These are phyloP conservation scores for Pisolithus microcarpus DNA, from an alignment of 768 basidiomycete genomes.

Conservation along the genomic window DNA sequence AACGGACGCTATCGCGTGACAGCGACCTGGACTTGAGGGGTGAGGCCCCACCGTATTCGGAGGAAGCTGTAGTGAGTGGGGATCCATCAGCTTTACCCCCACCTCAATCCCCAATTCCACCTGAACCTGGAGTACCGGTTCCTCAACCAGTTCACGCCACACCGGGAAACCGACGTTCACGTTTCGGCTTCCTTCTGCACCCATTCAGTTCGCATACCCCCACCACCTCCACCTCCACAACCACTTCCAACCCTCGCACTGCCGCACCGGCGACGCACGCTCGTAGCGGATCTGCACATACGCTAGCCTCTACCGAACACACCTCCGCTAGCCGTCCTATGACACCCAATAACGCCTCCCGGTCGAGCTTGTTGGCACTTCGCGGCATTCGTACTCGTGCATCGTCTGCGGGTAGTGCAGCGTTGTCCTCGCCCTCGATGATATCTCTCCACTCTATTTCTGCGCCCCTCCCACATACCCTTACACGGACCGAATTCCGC, in stretches of 20 bases:
- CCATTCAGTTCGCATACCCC: constrained; percentile 28
- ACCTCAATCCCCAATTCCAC: background rate
- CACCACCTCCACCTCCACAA: constrained; percentile 13
- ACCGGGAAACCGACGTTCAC: constrained; percentile 32
- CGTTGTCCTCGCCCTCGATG: constrained; percentile 53
- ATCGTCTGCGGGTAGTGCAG: constrained; percentile 21
- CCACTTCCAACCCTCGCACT: constrained; percentile 8
- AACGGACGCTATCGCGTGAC: constrained; percentile 6
- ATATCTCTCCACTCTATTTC: constrained; percentile 73
- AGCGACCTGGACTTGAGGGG: constrained; percentile 40
- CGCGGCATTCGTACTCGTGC: constrained; percentile 38
- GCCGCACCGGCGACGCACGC: constrained; percentile 12
- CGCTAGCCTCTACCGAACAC: constrained; percentile 18
- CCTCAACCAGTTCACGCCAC: background rate
- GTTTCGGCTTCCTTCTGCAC: constrained; percentile 43
- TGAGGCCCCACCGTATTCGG: constrained; percentile 63
- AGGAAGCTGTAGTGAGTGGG: constrained; percentile 31
- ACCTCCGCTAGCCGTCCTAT: constrained; percentile 26
- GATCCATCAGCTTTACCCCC: constrained; percentile 10
- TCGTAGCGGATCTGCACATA: constrained; percentile 15
- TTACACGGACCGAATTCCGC: constrained; percentile 61
- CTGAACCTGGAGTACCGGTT: background rate
- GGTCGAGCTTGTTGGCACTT: constrained; percentile 15
- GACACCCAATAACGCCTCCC: constrained; percentile 32
- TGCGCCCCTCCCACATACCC: constrained; percentile 67